Evolutionary conservation across 2,329 filamentous ascomycete species (phyloP), one percentile per base, ranked within the genome.

Genomic region (Aureobasidium sp.): DNA sequence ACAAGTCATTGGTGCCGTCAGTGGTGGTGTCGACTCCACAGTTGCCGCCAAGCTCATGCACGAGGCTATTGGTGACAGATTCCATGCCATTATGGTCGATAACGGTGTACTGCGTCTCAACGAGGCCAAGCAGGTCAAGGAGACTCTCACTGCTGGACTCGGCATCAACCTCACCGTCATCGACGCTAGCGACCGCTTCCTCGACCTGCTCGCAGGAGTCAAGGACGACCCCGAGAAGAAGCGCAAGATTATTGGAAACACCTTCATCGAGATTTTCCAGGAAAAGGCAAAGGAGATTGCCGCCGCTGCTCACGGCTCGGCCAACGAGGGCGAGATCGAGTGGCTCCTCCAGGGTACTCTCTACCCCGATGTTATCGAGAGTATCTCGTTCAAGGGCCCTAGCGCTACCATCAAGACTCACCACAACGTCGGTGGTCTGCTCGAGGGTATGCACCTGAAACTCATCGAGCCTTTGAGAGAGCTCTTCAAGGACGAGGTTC

Each of bases 151-250:
- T 1, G 74, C 91, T 70, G 87, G 94, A 67, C 83, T 97, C 0
- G 90, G 90, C 1, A 95, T 97, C 75, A 94, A 96, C 74, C 81
- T 97, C 2, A 96, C 90, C 0, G 87, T 97, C 31, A 85, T 95
- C 1, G 89, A 97, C 72, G 91, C 85, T 0, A 82, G 83, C 11
- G 81, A 95, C 64, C 78, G 83, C 29, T 97, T 97, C 80, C 79
- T 97, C n/a, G 77, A 78, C 34, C 81, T 86, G 27, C 84, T 97
- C 0, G 83, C 84, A 66, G 93, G 91, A 20, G 84, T 96, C 29
- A 79, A 77, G 0, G 90, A 78, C 57, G 78, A 89, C 62, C 92
- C 93, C 0, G 92, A 97, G 76, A 84, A 84, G 72, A 97, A 96
- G 82, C 83, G 92, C 61, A 96, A 96, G 78, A 87, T 97, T 69